Base-by-base conservation (phyloP, 768 basidiomycete genomes). In the Phanerochaete carnosa region DNA sequence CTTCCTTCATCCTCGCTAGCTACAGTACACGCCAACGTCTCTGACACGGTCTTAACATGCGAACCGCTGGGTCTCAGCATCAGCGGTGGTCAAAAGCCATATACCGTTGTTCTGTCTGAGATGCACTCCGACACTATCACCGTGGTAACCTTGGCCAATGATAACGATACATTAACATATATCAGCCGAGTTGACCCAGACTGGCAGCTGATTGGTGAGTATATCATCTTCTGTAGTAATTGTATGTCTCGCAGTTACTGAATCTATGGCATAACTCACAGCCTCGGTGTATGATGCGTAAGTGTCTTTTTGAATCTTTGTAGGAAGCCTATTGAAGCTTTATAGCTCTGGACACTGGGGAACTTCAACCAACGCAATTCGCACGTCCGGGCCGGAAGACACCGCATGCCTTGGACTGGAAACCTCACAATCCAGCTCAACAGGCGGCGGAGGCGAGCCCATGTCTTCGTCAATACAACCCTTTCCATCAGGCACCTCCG, bases 51-150 rank as follows among this genome's bases (percentile, higher is more conserved):
- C 2, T 59, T 69, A 39, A 80, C 80, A 11, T 84, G 81, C 64
- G 65, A 79, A 30, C 78, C 78, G 2, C 81, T 81, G 81, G 77
- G 79, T 3, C 59, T 82, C 4, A 73, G 68, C 3, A 72, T 83
- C 51, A 74, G 67, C 13, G 81, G 79, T 6, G 80, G 79, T 15
- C 68, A 69, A 0, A 75, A 76, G 33, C 84, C 82, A 0, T 82
- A 82, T 67, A 76, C 63, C n/a, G 60, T 83, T 22, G 77, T 76
- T 0, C 59, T 84, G 29, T 74, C 74, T 35, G 70, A 73, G 9
- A 56, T 75, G 30, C 70, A 73, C 52, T 77, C 79, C 0, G 69
- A 74, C 1, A 68, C 73, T 8, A 67, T 80, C 25, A 80, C 76
- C 19, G 79, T 80, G 61, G 73, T 77, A 32, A 76, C 77, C 2